These are phyloP conservation scores for Physcomitrium patens DNA, from an alignment of 225 moss, liverwort and hornwort genomes.

Conservation along the genomic window DNA sequence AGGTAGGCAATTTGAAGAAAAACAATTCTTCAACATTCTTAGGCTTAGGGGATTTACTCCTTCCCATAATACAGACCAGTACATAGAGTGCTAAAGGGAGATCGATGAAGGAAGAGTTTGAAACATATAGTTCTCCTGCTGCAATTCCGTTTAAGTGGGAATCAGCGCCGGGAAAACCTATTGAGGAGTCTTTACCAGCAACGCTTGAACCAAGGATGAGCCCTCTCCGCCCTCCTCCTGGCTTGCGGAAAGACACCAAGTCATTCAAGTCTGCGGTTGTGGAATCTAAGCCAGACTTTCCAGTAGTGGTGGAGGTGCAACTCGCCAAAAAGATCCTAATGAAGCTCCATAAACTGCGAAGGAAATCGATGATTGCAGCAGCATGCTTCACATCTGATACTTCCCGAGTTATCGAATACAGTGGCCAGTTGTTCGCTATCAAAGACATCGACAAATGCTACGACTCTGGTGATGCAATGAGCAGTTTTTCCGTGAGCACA, in stretches of 20 bases:
- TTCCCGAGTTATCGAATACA: slow-evolving; percentile 37
- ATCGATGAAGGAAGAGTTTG: slow-evolving; percentile 54
- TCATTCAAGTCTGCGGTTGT: slow-evolving; percentile 22
- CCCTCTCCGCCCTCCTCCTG: slow-evolving; percentile 59
- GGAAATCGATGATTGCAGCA: slow-evolving; percentile 48
- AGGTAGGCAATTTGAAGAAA: too few species aligned
- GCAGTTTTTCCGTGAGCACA: slow-evolving; percentile 32
- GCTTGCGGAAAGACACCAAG: slow-evolving; percentile 23
- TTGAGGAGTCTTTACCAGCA: slow-evolving; percentile 22
- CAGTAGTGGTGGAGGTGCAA: slow-evolving; percentile 20
- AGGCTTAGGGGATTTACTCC: background rate
- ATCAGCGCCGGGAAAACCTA: slow-evolving; percentile 49
- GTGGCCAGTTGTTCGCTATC: slow-evolving; percentile 36
- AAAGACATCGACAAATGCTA: slow-evolving; percentile 35
- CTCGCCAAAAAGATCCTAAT: slow-evolving; percentile 43
- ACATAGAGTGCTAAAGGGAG: slow-evolving; percentile 26
- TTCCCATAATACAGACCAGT: background rate
- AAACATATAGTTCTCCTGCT: slow-evolving; percentile 24
- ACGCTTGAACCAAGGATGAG: slow-evolving; percentile 26
- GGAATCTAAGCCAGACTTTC: slow-evolving; percentile 40
- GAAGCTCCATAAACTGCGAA: slow-evolving; percentile 48
- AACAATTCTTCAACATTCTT: background rate
- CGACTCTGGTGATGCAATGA: slow-evolving; percentile 43
- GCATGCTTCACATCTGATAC: slow-evolving; percentile 49
- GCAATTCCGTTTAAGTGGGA: slow-evolving; percentile 59